A percentile compares a stretch with the other conserved stretches of the same genome.
Evolutionary conservation across 306 rosid species (phyloP).

Genomic region (Abrus precatorius): DNA sequence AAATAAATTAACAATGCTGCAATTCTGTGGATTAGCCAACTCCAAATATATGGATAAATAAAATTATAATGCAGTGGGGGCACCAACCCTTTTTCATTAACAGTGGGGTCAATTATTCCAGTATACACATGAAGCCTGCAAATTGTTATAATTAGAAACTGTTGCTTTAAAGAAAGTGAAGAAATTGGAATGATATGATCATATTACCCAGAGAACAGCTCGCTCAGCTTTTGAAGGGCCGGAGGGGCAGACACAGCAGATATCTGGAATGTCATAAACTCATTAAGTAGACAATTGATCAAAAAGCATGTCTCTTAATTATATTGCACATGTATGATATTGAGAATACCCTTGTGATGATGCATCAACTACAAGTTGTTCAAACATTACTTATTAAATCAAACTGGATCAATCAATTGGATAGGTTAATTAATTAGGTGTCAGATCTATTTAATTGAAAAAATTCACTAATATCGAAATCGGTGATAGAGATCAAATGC

Average conservation of each 20-base stretch:
- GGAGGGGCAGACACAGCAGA: slow-evolving; percentile 95
- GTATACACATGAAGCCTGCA: slow-evolving; percentile 87
- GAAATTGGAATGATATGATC: slow-evolving; percentile 33
- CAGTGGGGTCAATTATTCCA: slow-evolving; percentile 86
- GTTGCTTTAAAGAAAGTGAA: slow-evolving; percentile 21
- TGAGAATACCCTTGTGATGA: too few relatives aligned
- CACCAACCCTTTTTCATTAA: slow-evolving; percentile 89
- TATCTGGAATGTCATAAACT: slow-evolving; percentile 64
- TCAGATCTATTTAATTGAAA: too few relatives aligned
- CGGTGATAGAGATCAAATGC: too few relatives aligned
- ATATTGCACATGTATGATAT: not conserved
- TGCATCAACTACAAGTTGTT: too few relatives aligned
- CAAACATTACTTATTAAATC: too few relatives aligned
- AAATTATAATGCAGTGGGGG: slow-evolving; percentile 12
- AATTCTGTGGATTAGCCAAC: slow-evolving; percentile 14
- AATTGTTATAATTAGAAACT: slow-evolving; percentile 42
- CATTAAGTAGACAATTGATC: slow-evolving; percentile 1
- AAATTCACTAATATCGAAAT: too few relatives aligned
- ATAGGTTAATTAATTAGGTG: too few relatives aligned
- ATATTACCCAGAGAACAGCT: slow-evolving; percentile 91
- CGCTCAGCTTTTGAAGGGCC: slow-evolving; percentile 92
- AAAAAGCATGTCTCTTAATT: not conserved
- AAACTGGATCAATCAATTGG: too few relatives aligned
- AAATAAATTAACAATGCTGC: not conserved
- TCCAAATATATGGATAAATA: slow-evolving; percentile 2